Base-by-base conservation (phyloP, 176 grass and related monocot genomes). In the Oryza brachyantha region DNA sequence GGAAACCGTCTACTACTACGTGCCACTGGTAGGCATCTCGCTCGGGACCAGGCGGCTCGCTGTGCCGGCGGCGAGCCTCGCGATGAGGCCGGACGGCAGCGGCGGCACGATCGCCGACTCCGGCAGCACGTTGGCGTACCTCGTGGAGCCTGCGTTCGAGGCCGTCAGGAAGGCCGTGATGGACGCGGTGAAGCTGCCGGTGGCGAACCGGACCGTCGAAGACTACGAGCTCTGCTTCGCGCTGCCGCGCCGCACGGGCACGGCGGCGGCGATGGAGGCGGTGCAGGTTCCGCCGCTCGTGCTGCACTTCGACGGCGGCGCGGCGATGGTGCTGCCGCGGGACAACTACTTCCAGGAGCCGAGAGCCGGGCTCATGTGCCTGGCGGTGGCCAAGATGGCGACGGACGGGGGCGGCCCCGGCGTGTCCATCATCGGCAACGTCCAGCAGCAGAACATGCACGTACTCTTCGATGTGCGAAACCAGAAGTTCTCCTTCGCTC, bases 381-480 rank as follows among this genome's bases (percentile, higher is more conserved):
- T 93, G 63, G 73, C 83, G 5, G 62, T 90, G 36, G 45, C 9
- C 27, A n/a, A n/a, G n/a, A 45, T 29, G 45, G 13, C 70, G 38
- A 26, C 45, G 3, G 36, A 29, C 27, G 78, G 24, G 3, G 36
- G 22, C 27, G 78, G 24, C 29, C 54, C 35, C 28, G 73, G 37
- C 2, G 19, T 78, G 38, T 76, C 84, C 1, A 73, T 89, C 73
- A 83, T 89, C n/a, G 86, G 90, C 21, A 89, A 93, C 85, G 83
- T 83, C 12, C 90, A 92, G 62, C 90, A 92, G 68, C 90, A 92
- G 75, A 92, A 92, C 70, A 76, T 89, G 76, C 74, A 81, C 13
- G 81, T 92, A 21, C 38, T 86, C 1, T 92, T 80, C 58, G 85
- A 91, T 24, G 7, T 91, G 26, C 14, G 11, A 9, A 34, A 83